Conservation (phyloP, 768 basidiomycete genomes). For the Boletus patriciae region DNA sequence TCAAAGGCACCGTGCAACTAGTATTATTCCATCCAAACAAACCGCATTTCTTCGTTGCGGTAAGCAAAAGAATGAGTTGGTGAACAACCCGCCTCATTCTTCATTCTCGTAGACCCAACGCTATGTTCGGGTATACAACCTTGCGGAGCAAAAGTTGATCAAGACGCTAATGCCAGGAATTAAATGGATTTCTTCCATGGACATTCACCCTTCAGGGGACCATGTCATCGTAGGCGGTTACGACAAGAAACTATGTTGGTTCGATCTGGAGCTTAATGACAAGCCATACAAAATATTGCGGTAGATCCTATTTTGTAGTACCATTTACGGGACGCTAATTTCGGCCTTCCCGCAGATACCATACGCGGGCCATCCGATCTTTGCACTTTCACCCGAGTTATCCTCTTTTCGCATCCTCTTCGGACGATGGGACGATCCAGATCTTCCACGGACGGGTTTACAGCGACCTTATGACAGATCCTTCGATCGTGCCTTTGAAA, state of each 20-base stretch:
- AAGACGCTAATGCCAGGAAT: conserved; percentile 96
- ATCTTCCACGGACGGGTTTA: conserved; percentile 96
- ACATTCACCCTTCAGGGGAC: conserved; percentile 93
- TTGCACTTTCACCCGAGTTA: conserved; percentile 92
- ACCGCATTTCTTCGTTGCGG: conserved; percentile 97
- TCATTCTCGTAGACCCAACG: conserved; percentile 75
- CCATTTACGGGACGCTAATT: conserved; percentile 11
- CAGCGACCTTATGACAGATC: conserved; percentile 94
- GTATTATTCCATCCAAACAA: conserved; percentile 94
- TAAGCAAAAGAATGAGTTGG: conserved; percentile 42
- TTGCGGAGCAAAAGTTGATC: conserved; percentile 88
- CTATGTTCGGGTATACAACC: conserved; percentile 93
- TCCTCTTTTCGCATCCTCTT: conserved; percentile 94
- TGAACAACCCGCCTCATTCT: conserved; percentile 13
- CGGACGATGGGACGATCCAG: conserved; percentile 96
- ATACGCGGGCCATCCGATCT: conserved; percentile 89
- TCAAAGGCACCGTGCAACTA: conserved; percentile 86
- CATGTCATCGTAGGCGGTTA: conserved; percentile 97
- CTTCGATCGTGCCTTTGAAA: conserved; percentile 95
- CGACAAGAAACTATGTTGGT: conserved; percentile 98
- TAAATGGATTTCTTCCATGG: conserved; percentile 96
- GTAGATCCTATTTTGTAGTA: conserved; percentile 39
- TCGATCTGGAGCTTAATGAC: conserved; percentile 93
- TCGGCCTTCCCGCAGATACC: conserved; percentile 60
- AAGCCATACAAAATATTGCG: conserved; percentile 97